These are phyloP conservation scores for Lipomyces sp. DNA, from an alignment of 805 yeast species.

Conservation along the genomic window DNA sequence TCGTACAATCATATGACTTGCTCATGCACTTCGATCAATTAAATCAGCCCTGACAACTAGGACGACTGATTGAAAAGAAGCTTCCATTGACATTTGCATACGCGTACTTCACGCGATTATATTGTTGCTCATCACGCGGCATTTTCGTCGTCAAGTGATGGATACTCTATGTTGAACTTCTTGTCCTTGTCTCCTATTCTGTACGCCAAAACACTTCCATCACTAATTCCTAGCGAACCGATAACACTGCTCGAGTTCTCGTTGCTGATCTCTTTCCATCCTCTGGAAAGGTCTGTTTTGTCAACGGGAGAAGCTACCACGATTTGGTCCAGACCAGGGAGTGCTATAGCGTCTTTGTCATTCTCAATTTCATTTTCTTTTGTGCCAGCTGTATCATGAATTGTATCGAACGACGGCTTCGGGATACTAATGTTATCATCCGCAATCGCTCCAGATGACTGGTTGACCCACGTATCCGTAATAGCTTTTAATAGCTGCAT, in stretches of 20 bases:
- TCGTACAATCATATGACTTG: too few relatives aligned
- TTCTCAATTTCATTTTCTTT: neutral
- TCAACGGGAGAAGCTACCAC: slow-evolving; percentile 27
- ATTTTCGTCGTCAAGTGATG: slow-evolving; percentile 29
- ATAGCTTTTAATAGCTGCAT: slow-evolving; percentile 17
- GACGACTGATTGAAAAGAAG: too few relatives aligned
- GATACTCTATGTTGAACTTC: slow-evolving; percentile 20
- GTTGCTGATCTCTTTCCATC: slow-evolving; percentile 21
- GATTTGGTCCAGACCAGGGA: slow-evolving; percentile 9
- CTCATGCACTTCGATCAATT: too few relatives aligned
- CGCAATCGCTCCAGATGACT: neutral
- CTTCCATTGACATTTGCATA: neutral
- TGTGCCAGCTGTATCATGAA: neutral
- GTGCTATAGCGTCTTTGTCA: slow-evolving; percentile 2
- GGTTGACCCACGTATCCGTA: slow-evolving; percentile 16
- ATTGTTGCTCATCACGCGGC: neutral
- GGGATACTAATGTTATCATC: slow-evolving; percentile 19
- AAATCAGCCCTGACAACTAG: too few relatives aligned
- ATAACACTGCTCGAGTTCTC: neutral
- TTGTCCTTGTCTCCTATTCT: slow-evolving; percentile 13
- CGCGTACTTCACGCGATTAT: neutral
- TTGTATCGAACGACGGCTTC: slow-evolving; percentile 32
- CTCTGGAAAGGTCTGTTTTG: slow-evolving; percentile 26
- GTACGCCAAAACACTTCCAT: slow-evolving; percentile 27
- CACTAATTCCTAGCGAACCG: slow-evolving; percentile 24